Base-by-base conservation (phyloP, 129 eudicot genomes). In the Solidago caesia region DNA sequence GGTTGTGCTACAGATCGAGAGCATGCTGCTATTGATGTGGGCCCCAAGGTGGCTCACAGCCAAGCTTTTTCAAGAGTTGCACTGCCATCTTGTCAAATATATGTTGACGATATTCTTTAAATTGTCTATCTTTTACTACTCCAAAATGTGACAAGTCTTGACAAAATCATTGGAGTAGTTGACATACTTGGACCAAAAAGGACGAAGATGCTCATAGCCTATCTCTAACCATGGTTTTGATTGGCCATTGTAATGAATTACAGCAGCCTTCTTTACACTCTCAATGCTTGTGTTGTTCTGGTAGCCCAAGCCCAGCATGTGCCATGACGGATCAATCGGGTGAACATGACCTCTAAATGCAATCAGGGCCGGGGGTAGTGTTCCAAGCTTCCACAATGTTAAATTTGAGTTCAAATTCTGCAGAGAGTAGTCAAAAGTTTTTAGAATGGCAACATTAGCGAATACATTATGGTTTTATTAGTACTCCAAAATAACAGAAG, bases 191-290 rank as follows among this genome's bases (percentile, higher is more conserved):
- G 96, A 86, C 98, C 98, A 94, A 81, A 86, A 94, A 48, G 98
- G 97, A 26, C 98, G 88, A 53, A 94, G 96, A 85, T 94, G 98
- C 75, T 88, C 93, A 48, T 82, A 94, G 10, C 98, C 98, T 43
- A 94, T 90, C 78, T 91, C 92, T 13, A 94, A 83, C 98, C 98
- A 94, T 0, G 98, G 98, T 81, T 94, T 94, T 33, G 98, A 85
- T 73, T 94, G 98, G 59, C 98, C 98, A 21, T 94, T 94, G 87
- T 94, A 94, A 78, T 94, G 98, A 70, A 94, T 94, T n/a, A 94
- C 98, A 14, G 98, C 97, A 44, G 96, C 98, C 75, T 84, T 88
- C 62, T 78, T 88, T 77, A 94, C 77, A n/a, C 78, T 83, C 76
- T 94, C 96, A 59, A 94, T 82, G 62, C 77, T 80, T 43, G 97